A percentile compares a stretch with the other conserved stretches of the same genome.
Evolutionary conservation across 83 land plant genomes (phyloP).

Genomic region (Thuja plicata): DNA sequence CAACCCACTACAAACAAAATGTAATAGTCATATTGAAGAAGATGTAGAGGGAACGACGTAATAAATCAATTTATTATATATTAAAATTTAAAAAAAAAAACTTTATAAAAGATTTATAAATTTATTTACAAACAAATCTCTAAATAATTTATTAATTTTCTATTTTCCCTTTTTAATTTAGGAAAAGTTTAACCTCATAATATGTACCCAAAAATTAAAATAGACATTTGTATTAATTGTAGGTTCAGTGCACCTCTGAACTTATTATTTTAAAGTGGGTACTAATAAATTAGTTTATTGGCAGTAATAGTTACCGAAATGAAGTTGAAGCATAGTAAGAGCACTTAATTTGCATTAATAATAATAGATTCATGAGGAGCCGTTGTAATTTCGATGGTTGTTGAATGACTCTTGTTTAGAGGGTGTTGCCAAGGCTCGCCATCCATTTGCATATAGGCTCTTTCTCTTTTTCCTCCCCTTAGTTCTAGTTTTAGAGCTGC

Average conservation of each 20-base stretch:
- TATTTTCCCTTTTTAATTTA: too few relatives aligned
- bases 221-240: too few relatives aligned
- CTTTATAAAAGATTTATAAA: too few relatives aligned
- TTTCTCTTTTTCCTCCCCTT: conserved; percentile 50
- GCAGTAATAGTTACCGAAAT: background rate
- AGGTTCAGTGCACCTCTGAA: background rate
- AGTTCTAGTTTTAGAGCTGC: conserved; percentile 69
- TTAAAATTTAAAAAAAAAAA: too few relatives aligned
- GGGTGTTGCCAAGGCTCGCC: conserved; percentile 98
- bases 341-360: conserved; percentile 16
- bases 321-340: background rate
- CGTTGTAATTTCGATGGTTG: conserved; percentile 64
- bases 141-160: too few relatives aligned
- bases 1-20: too few relatives aligned
- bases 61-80: too few relatives aligned
- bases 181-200: too few relatives aligned
- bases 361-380: conserved; percentile 57
- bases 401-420: conserved; percentile 42
- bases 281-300: background rate
- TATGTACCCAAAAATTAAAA: too few relatives aligned
- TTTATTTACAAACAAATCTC: too few relatives aligned
- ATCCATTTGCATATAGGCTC: conserved; percentile 87
- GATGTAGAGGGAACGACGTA: too few relatives aligned
- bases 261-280: background rate
- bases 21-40: too few relatives aligned